These are phyloP conservation scores for Herpetomonas samuelpessoai DNA, from an alignment of 208 protist species.

Conservation along the genomic window DNA sequence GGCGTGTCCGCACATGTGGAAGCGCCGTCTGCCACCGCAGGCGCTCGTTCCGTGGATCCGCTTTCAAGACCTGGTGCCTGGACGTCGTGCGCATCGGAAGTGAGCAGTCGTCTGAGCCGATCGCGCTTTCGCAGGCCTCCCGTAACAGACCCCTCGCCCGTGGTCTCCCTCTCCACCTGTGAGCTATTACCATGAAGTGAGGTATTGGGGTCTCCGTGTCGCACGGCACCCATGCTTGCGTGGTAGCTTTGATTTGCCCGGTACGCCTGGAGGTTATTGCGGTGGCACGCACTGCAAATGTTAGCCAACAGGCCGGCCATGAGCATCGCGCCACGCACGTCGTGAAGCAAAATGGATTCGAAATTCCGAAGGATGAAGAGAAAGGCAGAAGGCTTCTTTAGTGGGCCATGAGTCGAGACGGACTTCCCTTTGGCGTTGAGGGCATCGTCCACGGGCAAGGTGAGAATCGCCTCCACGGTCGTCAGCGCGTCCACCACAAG, in stretches of 20 bases:
- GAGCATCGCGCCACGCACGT: constrained; percentile 22
- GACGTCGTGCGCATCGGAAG: not conserved
- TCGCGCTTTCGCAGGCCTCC: not conserved
- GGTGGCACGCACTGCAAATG: constrained; percentile 7
- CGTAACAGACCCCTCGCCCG: not conserved
- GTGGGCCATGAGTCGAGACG: too few relatives aligned
- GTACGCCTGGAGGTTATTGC: not conserved
- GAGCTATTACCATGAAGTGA: too few relatives aligned
- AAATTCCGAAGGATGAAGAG: constrained; percentile 9
- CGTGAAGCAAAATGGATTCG: constrained; percentile 14
- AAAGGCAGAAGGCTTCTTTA: not conserved
- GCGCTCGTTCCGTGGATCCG: not conserved
- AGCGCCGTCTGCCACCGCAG: not conserved
- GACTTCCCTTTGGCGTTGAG: too few relatives aligned
- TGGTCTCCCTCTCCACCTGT: not conserved
- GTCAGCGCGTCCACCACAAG: not conserved
- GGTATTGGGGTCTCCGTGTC: too few relatives aligned
- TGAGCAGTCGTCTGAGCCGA: not conserved
- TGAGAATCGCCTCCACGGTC: not conserved
- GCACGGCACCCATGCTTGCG: too few relatives aligned
- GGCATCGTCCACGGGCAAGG: not conserved
- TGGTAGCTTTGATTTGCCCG: not conserved
- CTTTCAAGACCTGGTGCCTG: not conserved
- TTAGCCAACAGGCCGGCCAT: constrained; percentile 28
- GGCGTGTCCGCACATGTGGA: too few relatives aligned